Base-by-base conservation (phyloP, 2,329 filamentous ascomycete genomes). In the Pyricularia pennisetigena region DNA sequence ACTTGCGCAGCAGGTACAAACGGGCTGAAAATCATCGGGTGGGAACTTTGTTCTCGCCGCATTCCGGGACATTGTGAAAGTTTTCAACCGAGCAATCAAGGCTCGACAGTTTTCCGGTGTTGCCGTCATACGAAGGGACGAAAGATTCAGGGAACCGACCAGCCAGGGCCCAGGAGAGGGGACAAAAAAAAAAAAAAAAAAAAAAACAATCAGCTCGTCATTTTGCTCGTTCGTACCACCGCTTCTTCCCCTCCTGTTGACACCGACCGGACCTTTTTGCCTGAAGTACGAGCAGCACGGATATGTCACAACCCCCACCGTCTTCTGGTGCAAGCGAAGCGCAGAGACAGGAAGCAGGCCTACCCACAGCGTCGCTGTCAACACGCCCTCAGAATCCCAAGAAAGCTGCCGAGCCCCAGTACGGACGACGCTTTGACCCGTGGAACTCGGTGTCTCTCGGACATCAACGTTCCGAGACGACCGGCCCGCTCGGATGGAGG, bases 401-500 rank as follows among this genome's bases (percentile, higher is more conserved):
- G 10, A 67, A 67, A 69, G 76, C 78, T 35, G 79, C 81, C 24
- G 75, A 81, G 65, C 82, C 84, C 26, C 76, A 74, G 49, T 76
- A 79, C 73, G 77, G 78, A 29, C 78, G 78, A 49, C 74, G 75
- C 69, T 90, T 90, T 73, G 89, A 91, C 76, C 82, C 87, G 5
- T 91, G 88, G 88, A 93, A 93, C 78, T 89, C 88, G 16, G 86
- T 88, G 14, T 88, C 89, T 6, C 89, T 90, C 0, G 92, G 92
- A 64, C 92, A 97, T 76, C 93, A 97, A 78, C 85, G 88, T 59
- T 87, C 91, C 61, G 90, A 94, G 69, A 88, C 87, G 69, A 82
- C 90, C 1, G 85, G 86, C 1, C 84, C 85, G 28, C 72, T 88
- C 81, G 71, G 86, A 74, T 96, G 93, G 92, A 88, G 91, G 28